Evolutionary conservation across 495 filamentous ascomycete genomes (phyloP).

Genomic region (Astrocystis sublimbata): DNA sequence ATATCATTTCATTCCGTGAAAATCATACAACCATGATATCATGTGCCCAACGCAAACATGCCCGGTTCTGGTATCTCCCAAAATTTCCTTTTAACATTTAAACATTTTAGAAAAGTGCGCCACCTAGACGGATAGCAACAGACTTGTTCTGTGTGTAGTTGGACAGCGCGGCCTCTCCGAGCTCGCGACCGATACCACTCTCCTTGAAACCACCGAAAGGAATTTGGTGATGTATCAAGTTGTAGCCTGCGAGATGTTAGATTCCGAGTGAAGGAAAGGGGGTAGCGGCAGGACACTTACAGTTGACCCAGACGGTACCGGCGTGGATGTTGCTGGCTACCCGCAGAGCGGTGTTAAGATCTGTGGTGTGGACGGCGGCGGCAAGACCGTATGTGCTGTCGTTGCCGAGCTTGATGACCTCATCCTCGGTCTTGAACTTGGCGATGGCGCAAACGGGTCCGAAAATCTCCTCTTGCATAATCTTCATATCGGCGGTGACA

Average conservation of each 20-base stretch:
- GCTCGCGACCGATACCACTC: conserved; percentile 89
- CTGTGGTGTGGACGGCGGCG: conserved; percentile 86
- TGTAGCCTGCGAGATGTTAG: conserved; percentile 44
- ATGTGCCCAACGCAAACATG: not conserved
- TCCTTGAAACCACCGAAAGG: conserved; percentile 95
- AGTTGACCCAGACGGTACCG: conserved; percentile 96
- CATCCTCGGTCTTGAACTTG: conserved; percentile 90
- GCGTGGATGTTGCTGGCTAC: conserved; percentile 80
- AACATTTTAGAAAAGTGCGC: conserved; percentile 40
- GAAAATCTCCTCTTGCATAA: conserved; percentile 98
- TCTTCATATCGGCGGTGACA: conserved; percentile 91
- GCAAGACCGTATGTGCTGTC: conserved; percentile 84
- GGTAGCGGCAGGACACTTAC: conserved; percentile 54
- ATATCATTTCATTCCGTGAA: conserved; percentile 9
- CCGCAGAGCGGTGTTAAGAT: conserved; percentile 90
- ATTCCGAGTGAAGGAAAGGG: not conserved
- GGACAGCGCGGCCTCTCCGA: conserved; percentile 87
- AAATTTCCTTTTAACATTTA: not conserved
- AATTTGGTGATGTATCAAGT: conserved; percentile 72
- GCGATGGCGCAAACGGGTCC: conserved; percentile 90
- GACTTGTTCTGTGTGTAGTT: conserved; percentile 85
- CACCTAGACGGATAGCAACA: conserved; percentile 54
- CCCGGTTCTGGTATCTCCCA: not conserved
- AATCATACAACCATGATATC: conserved; percentile 18
- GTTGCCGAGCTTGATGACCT: conserved; percentile 81